These are phyloP conservation scores for Kwoniella bestiolae DNA, from an alignment of 768 basidiomycete genomes.

Conservation along the genomic window DNA sequence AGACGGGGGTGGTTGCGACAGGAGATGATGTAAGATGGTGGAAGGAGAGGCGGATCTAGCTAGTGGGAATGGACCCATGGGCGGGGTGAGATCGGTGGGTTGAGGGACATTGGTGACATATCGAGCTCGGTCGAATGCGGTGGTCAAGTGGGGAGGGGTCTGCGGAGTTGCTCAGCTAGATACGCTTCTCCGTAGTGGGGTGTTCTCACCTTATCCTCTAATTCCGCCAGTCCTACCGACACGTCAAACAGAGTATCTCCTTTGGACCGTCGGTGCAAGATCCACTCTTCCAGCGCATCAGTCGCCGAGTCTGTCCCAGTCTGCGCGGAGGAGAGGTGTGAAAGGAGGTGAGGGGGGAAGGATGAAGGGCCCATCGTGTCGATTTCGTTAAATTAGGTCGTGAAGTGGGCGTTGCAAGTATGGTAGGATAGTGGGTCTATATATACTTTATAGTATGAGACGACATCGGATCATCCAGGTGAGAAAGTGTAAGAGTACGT, in stretches of 20 bases:
- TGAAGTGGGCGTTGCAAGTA: not conserved
- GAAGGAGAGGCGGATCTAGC: conserved; percentile 42
- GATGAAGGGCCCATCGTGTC: conserved; percentile 26
- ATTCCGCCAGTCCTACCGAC: conserved; percentile 49
- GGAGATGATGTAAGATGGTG: conserved; percentile 49
- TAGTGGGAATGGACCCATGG: conserved; percentile 47
- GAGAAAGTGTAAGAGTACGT: no score
- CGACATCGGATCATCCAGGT: no score
- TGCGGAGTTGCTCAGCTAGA: conserved; percentile 2
- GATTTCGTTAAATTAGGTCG: not conserved
- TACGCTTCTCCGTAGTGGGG: not conserved
- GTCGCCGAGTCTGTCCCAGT: conserved; percentile 36
- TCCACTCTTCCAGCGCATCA: conserved; percentile 56
- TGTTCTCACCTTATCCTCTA: conserved; percentile 50
- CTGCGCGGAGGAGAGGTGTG: conserved; percentile 14
- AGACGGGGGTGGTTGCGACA: conserved; percentile 44
- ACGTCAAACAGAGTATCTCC: conserved; percentile 54
- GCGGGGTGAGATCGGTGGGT: conserved; percentile 54
- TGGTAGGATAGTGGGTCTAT: no score
- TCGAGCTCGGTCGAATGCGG: conserved; percentile 48
- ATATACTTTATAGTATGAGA: no score
- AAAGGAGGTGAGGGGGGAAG: conserved; percentile 22
- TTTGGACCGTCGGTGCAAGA: conserved; percentile 42
- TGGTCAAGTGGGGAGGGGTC: conserved; percentile 40
- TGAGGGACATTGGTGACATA: conserved; percentile 52